Percentiles rank a stretch among this genome's conserved stretches.
Evolutionary conservation across 2,329 filamentous ascomycete species (phyloP).

Genomic region (Bipolaris sorokiniana): DNA sequence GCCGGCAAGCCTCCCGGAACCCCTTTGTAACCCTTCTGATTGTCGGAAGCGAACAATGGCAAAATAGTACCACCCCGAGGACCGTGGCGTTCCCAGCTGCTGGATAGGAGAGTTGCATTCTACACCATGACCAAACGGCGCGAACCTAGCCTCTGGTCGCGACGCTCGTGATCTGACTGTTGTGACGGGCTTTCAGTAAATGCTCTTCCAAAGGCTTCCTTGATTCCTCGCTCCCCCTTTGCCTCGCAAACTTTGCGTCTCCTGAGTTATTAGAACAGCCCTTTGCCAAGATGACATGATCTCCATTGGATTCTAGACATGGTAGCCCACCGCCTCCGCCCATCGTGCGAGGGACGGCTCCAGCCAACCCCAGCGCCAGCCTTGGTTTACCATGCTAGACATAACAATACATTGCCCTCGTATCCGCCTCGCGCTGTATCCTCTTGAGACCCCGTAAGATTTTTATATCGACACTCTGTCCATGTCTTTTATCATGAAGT

Average conservation of each 20-base stretch:
- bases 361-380: background rate
- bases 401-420: background rate
- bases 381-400: background rate
- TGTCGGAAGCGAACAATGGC: constrained; percentile 10
- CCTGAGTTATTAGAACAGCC: constrained; percentile 4
- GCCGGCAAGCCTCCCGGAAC: constrained; percentile 8
- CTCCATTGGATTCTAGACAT: background rate
- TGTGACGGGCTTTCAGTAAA: background rate
- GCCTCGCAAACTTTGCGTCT: background rate
- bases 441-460: background rate
- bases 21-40: constrained; percentile 10
- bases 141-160: background rate
- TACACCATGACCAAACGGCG: background rate
- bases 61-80: background rate
- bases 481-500: constrained; percentile 2
- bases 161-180: background rate
- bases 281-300: background rate
- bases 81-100: constrained; percentile 3
- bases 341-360: background rate
- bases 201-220: background rate
- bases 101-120: background rate
- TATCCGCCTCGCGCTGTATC: background rate
- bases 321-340: background rate
- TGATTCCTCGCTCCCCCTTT: background rate
- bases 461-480: background rate